Evolutionary conservation across 2,329 filamentous ascomycete genomes (phyloP).

Genomic region (Colletotrichum ledebouriae): DNA sequence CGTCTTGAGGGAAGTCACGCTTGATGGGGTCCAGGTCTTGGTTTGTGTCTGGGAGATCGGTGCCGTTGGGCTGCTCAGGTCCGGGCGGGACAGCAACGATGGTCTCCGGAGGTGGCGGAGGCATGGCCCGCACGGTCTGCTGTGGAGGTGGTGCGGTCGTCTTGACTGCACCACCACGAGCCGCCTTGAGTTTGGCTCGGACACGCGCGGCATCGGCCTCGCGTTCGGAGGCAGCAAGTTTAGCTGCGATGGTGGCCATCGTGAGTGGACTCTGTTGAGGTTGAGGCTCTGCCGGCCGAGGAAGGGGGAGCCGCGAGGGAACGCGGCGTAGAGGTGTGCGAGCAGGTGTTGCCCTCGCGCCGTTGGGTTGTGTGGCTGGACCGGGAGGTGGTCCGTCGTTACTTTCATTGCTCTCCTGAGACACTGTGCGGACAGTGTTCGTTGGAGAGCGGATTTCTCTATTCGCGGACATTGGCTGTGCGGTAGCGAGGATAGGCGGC

Average conservation of each 20-base stretch:
- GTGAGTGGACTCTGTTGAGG: conserved; percentile 69
- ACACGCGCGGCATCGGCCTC: conserved; percentile 75
- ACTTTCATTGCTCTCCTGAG: conserved; percentile 36
- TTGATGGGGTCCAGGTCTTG: conserved; percentile 55
- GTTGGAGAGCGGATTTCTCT: conserved; percentile 15
- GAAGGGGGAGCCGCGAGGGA: conserved; percentile 52
- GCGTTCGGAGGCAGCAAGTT: conserved; percentile 73
- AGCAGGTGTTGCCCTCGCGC: conserved; percentile 30
- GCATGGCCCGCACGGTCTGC: conserved; percentile 37
- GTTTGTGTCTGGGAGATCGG: conserved; percentile 1
- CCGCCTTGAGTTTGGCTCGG: conserved; percentile 72
- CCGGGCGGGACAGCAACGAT: conserved; percentile 26
- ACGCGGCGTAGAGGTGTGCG: conserved; percentile 45
- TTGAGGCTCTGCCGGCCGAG: conserved; percentile 53
- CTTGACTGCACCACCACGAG: conserved; percentile 53
- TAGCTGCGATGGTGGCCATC: conserved; percentile 73
- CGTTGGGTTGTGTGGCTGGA: conserved; percentile 39
- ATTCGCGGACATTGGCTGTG: conserved; percentile 11
- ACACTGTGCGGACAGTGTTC: conserved; percentile 25
- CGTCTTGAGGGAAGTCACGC: conserved; percentile 46
- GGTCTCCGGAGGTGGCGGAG: conserved; percentile 41
- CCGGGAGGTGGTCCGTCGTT: conserved; percentile 45
- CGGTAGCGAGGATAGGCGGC: conserved; percentile 30
- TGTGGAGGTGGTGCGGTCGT: conserved; percentile 48
- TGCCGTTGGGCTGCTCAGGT: conserved; percentile 6